Percentiles rank a stretch among this genome's conserved stretches.
Evolutionary conservation across 1,139 yeast genomes (phyloP).

Genomic region (Kodamaea alishanica): DNA sequence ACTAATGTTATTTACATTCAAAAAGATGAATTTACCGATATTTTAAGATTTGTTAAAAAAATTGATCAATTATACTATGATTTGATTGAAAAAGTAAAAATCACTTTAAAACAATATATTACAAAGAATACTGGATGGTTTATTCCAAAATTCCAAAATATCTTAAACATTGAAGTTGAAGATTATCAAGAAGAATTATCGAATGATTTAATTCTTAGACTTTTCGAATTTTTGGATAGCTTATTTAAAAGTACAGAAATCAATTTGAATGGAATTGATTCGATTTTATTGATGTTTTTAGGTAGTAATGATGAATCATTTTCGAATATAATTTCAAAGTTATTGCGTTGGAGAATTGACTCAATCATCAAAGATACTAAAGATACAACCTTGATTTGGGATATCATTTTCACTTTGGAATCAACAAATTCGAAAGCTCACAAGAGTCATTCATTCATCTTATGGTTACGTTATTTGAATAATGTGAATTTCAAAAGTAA

Average conservation of each 20-base stretch:
- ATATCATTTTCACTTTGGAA: slow-evolving; percentile 36
- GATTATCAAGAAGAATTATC: slow-evolving; percentile 6
- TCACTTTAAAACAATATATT: slow-evolving; percentile 15
- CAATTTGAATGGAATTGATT: slow-evolving; percentile 17
- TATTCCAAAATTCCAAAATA: slow-evolving; percentile 17
- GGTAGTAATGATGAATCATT: slow-evolving; percentile 32
- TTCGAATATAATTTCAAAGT: slow-evolving; percentile 31
- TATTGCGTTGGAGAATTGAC: slow-evolving; percentile 49
- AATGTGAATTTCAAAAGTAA: slow-evolving; percentile 16
- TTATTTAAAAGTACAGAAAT: slow-evolving; percentile 13
- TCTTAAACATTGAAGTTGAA: not conserved
- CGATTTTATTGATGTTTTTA: slow-evolving; percentile 27
- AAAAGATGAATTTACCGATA: slow-evolving; percentile 5
- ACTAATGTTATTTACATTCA: slow-evolving; percentile 5
- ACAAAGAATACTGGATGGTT: slow-evolving; percentile 18
- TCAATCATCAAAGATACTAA: slow-evolving; percentile 22
- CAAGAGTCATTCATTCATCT: slow-evolving; percentile 43
- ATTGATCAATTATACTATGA: slow-evolving; percentile 20
- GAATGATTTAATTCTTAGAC: slow-evolving; percentile 6
- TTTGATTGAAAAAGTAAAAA: slow-evolving; percentile 14
- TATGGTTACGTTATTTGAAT: slow-evolving; percentile 54
- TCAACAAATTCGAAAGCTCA: slow-evolving; percentile 27
- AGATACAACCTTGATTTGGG: slow-evolving; percentile 39
- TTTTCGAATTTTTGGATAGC: slow-evolving; percentile 17
- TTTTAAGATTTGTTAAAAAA: slow-evolving; percentile 16